Evolutionary conservation across 2,329 filamentous ascomycete species (phyloP).

Genomic region (Neurospora sp.): DNA sequence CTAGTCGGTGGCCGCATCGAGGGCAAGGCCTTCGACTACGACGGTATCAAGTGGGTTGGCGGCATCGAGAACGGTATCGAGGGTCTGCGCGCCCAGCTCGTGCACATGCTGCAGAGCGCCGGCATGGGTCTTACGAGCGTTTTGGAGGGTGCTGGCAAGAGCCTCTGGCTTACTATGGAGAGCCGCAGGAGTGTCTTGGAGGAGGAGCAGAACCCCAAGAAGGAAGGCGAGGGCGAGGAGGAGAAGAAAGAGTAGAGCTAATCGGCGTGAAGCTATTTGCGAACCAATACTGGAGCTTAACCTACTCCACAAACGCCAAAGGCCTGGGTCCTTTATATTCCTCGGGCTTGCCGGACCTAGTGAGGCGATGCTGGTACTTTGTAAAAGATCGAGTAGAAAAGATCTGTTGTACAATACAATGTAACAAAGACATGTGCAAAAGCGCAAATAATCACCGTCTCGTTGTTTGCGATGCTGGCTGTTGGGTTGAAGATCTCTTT

Average conservation of each 20-base stretch:
- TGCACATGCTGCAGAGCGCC: slow-evolving; percentile 68
- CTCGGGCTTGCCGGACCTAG: background rate
- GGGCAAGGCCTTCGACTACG: slow-evolving; percentile 69
- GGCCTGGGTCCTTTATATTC: background rate
- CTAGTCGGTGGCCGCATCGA: slow-evolving; percentile 82
- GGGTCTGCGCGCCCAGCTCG: slow-evolving; percentile 70
- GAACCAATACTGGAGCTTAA: background rate
- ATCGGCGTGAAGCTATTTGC: background rate
- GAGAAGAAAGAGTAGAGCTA: slow-evolving; percentile 19
- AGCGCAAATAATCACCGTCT: background rate
- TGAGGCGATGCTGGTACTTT: background rate
- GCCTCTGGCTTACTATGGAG: slow-evolving; percentile 81
- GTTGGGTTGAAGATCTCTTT: background rate
- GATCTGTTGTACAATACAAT: slow-evolving; percentile 4
- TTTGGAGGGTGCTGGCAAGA: slow-evolving; percentile 73
- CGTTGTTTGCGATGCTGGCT: background rate
- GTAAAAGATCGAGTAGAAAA: background rate
- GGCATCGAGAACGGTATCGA: slow-evolving; percentile 74
- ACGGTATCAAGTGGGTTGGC: slow-evolving; percentile 55
- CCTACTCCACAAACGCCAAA: background rate
- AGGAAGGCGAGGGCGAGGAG: slow-evolving; percentile 15
- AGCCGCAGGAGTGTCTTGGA: slow-evolving; percentile 72
- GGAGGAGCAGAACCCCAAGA: slow-evolving; percentile 36
- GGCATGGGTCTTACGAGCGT: slow-evolving; percentile 66
- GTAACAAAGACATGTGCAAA: slow-evolving; percentile 4